Evolutionary conservation across 202 grass and related monocot species (phyloP), one percentile per base, ranked within the genome.

Genomic region (Carex arenaria): DNA sequence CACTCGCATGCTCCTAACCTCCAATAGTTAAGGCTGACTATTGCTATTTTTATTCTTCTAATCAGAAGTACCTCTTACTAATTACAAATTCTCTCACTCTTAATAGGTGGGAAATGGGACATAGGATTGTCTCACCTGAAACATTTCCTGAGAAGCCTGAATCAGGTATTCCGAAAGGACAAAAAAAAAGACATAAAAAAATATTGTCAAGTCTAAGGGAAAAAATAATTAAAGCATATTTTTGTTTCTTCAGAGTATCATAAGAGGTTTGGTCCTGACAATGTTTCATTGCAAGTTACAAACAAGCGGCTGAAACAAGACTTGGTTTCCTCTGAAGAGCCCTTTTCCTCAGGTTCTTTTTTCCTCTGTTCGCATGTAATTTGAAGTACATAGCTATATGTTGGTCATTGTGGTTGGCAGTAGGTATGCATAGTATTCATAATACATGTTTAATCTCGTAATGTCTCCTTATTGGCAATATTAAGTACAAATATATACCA

Each of bases 241-340:
- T 56, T 14, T 57, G 6, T 77, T 57, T 77, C 45, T 77, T 56
- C 52, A 77, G 89, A 87, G 19, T 83, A 84, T 87, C 81, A 86
- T 78, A 93, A 97, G 85, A 82, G 94, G 68, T 73, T 83, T 74
- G 42, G 80, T 69, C 85, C 70, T 19, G 38, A 23, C 81, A 85
- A 72, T 52, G 61, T 84, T 53, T 23, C 76, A 20, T 85, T 80
- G 31, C 70, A 61, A 59, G 78, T 83, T 55, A 86, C 85, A 67
- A 82, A 80, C 84, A 97, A 97, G 62, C 86, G 89, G 28, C 78
- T n/a, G 60, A 93, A 90, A 78, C 89, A 93, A 80, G 78, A 84
- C 42, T 64, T 68, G 59, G 52, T 49, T 77, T 51, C 49, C 87
- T 87, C 81, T 72, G 88, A 91, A 87, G 86, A 80, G 32, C 71